Percentiles rank a stretch among this genome's conserved stretches.
These are phyloP conservation scores for Yamadazyma laniorum DNA, from an alignment of 805 yeast species.

Conservation along the genomic window DNA sequence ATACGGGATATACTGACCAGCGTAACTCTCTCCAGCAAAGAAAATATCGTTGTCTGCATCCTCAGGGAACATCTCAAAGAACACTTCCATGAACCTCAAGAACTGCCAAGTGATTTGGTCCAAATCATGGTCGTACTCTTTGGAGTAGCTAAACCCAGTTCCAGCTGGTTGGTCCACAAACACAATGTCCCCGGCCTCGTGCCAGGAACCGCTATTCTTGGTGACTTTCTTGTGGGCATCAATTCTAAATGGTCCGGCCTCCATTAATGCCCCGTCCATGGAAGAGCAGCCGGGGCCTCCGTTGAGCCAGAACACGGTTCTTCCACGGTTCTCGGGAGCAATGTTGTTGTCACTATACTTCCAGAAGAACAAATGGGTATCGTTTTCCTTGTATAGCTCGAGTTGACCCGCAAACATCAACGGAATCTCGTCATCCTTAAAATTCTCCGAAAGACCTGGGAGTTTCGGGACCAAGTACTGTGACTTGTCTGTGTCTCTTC, in stretches of 20 bases:
- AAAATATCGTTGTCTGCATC: slow-evolving; percentile 61
- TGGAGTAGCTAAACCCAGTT: slow-evolving; percentile 79
- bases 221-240: slow-evolving; percentile 40
- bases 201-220: slow-evolving; percentile 79
- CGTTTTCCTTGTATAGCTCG: slow-evolving; percentile 50
- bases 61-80: slow-evolving; percentile 70
- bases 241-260: slow-evolving; percentile 83
- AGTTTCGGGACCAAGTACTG: slow-evolving; percentile 27
- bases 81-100: slow-evolving; percentile 61
- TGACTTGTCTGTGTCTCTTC: slow-evolving; percentile 7
- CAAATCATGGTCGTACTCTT: slow-evolving; percentile 53
- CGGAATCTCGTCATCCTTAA: slow-evolving; percentile 38
- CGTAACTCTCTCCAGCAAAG: slow-evolving; percentile 93
- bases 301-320: slow-evolving; percentile 81
- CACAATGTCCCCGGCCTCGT: slow-evolving; percentile 69
- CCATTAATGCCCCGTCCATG: slow-evolving; percentile 95
- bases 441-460: slow-evolving; percentile 37
- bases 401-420: slow-evolving; percentile 68
- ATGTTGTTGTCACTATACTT: slow-evolving; percentile 45
- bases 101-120: slow-evolving; percentile 61
- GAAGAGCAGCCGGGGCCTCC: slow-evolving; percentile 99
- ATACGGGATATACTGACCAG: slow-evolving; percentile 95
- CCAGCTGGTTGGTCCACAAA: slow-evolving; percentile 95
- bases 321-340: slow-evolving; percentile 32
- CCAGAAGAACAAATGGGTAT: slow-evolving; percentile 77